A percentile compares a stretch with the other conserved stretches of the same genome.
These are phyloP conservation scores for Candida anutae DNA, from an alignment of 1,139 yeast genomes.

Conservation along the genomic window DNA sequence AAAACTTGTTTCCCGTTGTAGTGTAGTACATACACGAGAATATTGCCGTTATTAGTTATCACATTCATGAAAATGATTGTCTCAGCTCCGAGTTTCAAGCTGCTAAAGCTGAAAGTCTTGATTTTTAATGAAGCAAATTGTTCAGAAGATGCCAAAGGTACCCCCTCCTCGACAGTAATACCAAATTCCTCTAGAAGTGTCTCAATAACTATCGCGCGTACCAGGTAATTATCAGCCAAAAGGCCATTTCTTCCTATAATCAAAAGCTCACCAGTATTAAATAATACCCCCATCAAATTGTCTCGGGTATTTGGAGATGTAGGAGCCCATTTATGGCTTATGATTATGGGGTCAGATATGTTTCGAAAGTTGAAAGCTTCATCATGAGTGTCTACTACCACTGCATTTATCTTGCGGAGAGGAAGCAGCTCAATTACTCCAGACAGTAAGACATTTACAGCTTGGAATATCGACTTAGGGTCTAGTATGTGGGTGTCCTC, in stretches of 20 bases:
- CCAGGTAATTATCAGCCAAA: constrained; percentile 16
- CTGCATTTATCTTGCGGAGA: constrained; percentile 20
- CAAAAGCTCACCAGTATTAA: constrained; percentile 34
- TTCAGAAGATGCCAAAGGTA: constrained; percentile 6
- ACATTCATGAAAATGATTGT: constrained; percentile 9
- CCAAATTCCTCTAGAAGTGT: constrained; percentile 16
- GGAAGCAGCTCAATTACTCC: constrained; percentile 24
- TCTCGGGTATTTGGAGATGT: constrained; percentile 17
- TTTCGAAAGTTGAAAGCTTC: constrained; percentile 23
- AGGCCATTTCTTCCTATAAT: constrained; percentile 20
- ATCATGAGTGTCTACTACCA: constrained; percentile 21
- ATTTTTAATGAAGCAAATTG: constrained; percentile 19
- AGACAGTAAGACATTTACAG: constrained; percentile 19
- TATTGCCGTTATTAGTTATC: constrained; percentile 11
- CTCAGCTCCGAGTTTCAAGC: constrained; percentile 7
- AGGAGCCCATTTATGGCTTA: constrained; percentile 31
- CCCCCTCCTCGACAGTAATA: constrained; percentile 7
- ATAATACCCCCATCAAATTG: constrained; percentile 25
- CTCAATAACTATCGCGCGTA: constrained; percentile 22
- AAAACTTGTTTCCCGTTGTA: constrained; percentile 1
- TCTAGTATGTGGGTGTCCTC: constrained; percentile 14
- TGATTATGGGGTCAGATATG: constrained; percentile 26
- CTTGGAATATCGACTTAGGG: constrained; percentile 21
- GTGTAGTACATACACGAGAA: constrained; percentile 15
- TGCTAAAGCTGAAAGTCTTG: constrained; percentile 22